A percentile compares a stretch with the other conserved stretches of the same genome.
phyloP scores from a whole-genome alignment of 495 filamentous ascomycete species.

The Zalerion maritima region DNA sequence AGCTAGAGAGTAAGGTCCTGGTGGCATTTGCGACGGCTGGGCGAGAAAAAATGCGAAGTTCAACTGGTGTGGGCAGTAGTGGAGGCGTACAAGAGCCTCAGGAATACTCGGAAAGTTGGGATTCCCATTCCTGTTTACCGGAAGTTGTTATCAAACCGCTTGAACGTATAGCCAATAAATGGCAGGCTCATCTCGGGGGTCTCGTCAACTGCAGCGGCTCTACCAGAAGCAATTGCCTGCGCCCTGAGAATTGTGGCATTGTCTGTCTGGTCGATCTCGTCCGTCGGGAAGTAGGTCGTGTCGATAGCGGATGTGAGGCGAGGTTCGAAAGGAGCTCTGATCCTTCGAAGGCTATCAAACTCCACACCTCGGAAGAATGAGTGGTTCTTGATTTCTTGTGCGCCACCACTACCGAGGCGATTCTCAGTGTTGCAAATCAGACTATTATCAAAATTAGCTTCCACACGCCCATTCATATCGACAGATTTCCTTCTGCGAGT shows the following conservation, averaged over 20 bases:
- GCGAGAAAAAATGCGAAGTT: too few relatives aligned
- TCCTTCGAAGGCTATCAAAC: conserved; percentile 79
- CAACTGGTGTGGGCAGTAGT: too few relatives aligned
- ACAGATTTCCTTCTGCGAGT: conserved; percentile 5
- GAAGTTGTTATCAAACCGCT: conserved; percentile 78
- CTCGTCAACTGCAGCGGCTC: conserved; percentile 22
- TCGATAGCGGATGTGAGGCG: conserved; percentile 82
- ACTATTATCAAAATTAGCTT: conserved; percentile 29
- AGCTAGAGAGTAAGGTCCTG: too few relatives aligned
- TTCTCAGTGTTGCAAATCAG: conserved; percentile 85
- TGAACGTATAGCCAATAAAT: conserved; percentile 98
- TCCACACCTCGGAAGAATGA: conserved; percentile 93
- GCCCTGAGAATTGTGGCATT: conserved; percentile 58
- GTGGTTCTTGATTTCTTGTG: conserved; percentile 82
- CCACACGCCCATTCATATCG: conserved; percentile 7
- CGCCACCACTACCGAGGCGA: conserved; percentile 70
- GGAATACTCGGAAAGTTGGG: not conserved
- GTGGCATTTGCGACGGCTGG: too few relatives aligned
- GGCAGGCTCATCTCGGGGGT: conserved; percentile 81
- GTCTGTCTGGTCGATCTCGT: conserved; percentile 91
- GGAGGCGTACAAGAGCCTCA: too few relatives aligned
- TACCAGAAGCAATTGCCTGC: conserved; percentile 16
- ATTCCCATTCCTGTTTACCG: conserved; percentile 28
- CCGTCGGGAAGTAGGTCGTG: conserved; percentile 96
- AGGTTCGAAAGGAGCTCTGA: conserved; percentile 91